Evolutionary conservation across 495 filamentous ascomycete genomes (phyloP), one percentile per base, ranked within the genome.

Genomic region (Daldinia childiae): DNA sequence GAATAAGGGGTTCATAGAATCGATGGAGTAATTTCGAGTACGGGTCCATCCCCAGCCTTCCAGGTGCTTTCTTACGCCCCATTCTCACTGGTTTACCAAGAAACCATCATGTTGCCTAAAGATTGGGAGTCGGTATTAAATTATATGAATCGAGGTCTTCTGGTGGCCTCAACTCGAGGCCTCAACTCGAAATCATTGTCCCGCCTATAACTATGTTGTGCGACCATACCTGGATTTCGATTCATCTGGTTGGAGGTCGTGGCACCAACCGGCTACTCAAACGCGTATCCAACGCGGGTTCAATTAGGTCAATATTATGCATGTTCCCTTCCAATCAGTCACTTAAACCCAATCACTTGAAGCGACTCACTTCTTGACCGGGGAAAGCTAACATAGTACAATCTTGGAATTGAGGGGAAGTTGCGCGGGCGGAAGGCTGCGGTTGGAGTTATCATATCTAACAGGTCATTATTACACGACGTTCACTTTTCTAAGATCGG

Each of bases 1-100:
- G 39, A 24, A 81, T 68, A 21, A 81, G 56, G 38, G 74, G 73
- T 61, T 81, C 79, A 43, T 81, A 81, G 54, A 81, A 79, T 50
- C 78, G 76, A 51, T 48, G 51, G 14, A 72, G 62, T 11, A 81
- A 51, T 60, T 58, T 68, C 1, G 34, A 56, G 63, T 73, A 73
- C 19, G 43, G 36, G 56, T 32, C 64, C 21, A 14, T 30, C n/a
- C 64, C 51, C 41, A 54, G 39, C 39, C 27, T 64, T 30, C 36
- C 38, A 32, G 36, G 15, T 14, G 32, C 11, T 14, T 38, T 58
- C 19, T 17, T n/a, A 24, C 19, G 21, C 3, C 21, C 32, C 61
- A 64, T 64, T 30, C 7, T 43, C 8, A 17, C 38, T 17, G n/a
- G 19, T 14, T 36, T 30, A 24, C 29, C 15, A 12, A 24, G 43